Evolutionary conservation across 257 asterid genomes (phyloP), one percentile per base, ranked within the genome.

Genomic region (Lycium ferocissimum): DNA sequence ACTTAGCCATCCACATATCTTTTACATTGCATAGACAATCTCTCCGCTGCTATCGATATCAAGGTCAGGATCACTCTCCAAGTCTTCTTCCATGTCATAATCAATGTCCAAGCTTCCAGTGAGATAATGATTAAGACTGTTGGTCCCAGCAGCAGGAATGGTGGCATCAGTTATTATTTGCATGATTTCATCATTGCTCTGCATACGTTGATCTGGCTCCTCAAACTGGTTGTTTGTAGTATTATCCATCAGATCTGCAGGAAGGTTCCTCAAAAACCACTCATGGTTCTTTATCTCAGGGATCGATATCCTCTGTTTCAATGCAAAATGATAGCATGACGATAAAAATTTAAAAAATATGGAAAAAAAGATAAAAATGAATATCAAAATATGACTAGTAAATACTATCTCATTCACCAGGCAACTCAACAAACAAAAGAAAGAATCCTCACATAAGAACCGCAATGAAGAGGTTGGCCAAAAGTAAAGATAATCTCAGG

Each of bases 21-120:
- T 33, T 76, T 86, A 97, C 91, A 94, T 88, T 5, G 98, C 98
- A 49, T 95, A 97, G 7, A 97, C 87, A 70, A 97, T 94, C 81
- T 97, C 99, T 61, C 99, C 99, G 38, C 99, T 97, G 95, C 98
- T 95, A 78, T 97, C 98, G 9, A 96, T 81, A 81, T 96, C 99
- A 2, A 96, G 96, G 69, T 95, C 99, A 9, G 96, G 95, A 82
- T 97, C 99, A 62, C 98, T 95, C 80, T 95, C 99, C 12, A 92
- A 87, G 83, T 97, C 99, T 78, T 95, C 98, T n/a, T 97, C 99
- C 97, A 93, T 94, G 84, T 95, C 98, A 40, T 95, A 97, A 4
- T 92, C 98, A 17, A 97, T 91, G 89, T 97, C 98, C 61, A 95
- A 91, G 88, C 96, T 91, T 35, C 97, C 98, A 0, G 94, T 92